Percentiles rank a stretch among this genome's conserved stretches.
These are phyloP conservation scores for Triglochin maritima DNA, from an alignment of 106 monocot species.

Conservation along the genomic window DNA sequence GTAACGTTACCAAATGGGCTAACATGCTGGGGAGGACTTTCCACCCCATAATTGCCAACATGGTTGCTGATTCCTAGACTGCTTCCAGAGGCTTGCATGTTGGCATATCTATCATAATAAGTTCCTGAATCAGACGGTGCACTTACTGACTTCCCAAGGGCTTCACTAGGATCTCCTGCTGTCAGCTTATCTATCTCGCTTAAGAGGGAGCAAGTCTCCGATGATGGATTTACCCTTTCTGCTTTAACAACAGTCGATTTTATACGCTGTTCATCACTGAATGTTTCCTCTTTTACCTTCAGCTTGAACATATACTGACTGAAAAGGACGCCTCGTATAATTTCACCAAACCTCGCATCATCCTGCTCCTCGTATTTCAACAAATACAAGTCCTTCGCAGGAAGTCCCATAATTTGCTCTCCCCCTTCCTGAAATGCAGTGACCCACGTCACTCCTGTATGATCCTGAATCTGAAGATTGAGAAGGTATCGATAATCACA, in stretches of 20 bases:
- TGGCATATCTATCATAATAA: conserved; percentile 11
- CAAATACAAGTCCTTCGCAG: conserved; percentile 59
- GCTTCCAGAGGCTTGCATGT: conserved; percentile 2
- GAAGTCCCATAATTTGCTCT: conserved; percentile 57
- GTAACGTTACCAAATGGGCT: background rate
- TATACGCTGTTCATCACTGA: conserved; percentile 64
- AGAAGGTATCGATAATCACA: conserved; percentile 82
- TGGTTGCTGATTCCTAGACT: background rate
- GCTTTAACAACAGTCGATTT: conserved; percentile 71
- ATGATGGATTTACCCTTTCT: conserved; percentile 54
- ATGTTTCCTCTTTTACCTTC: conserved; percentile 81
- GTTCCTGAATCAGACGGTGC: conserved; percentile 14
- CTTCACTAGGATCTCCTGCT: conserved; percentile 25
- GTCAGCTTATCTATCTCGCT: conserved; percentile 38
- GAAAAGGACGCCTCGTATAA: conserved; percentile 40
- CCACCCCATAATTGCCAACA: background rate
- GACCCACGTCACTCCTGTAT: conserved; percentile 67
- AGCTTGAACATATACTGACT: conserved; percentile 62
- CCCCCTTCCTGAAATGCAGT: conserved; percentile 79
- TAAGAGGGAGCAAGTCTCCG: conserved; percentile 56
- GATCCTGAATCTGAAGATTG: conserved; percentile 75
- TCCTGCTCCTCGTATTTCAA: conserved; percentile 74
- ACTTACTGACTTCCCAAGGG: conserved; percentile 5
- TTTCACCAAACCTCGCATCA: conserved; percentile 55
- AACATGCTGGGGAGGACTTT: background rate